Evolutionary conservation across 2,329 filamentous ascomycete genomes (phyloP), one percentile per base, ranked within the genome.

Genomic region (Fusarium foetens): DNA sequence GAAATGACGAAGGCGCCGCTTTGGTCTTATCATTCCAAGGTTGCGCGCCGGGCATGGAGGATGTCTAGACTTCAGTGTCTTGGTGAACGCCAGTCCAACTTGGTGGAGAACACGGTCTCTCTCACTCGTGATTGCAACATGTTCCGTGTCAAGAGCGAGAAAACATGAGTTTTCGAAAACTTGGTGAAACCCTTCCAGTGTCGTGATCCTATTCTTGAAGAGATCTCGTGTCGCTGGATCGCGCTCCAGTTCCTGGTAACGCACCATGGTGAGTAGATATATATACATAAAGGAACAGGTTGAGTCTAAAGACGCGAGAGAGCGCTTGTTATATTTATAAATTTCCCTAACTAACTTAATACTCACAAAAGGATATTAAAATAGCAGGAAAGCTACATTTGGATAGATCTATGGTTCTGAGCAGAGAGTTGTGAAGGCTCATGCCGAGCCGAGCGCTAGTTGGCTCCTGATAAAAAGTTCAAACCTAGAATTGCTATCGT

Each of bases 91-190:
- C 2, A 75, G 25, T 9, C 63, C 66, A n/a, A 75, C 71, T 36
- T 75, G 71, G 27, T 67, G 55, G 38, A 75, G 66, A 21, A 72
- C 25, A 14, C 63, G 71, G 31, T 67, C 69, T 2, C 36, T 23
- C 9, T 1, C 16, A 4, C 36, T 89, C 0, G 90, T 91, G 73
- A 89, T 91, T 12, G 89, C 89, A 8, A 92, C 89, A 0, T 90
- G 87, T 0, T 90, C 89, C 0, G 87, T 88, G 77, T 89, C 51
- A 8, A 54, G 8, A 1, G 51, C 36, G 10, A 54, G 4, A 23
- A 46, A 90, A 86, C 67, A 91, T 89, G 78, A 89, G 25, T 5
- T 3, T 3, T 36, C 21, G 11, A 29, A 3, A 16, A 49, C 3
- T n/a, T 48, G 2, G 14, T 8, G 39, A 7, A 58, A 36, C 0